Conservation (phyloP, 257 asterid species). For the Solanum etuberosum region DNA sequence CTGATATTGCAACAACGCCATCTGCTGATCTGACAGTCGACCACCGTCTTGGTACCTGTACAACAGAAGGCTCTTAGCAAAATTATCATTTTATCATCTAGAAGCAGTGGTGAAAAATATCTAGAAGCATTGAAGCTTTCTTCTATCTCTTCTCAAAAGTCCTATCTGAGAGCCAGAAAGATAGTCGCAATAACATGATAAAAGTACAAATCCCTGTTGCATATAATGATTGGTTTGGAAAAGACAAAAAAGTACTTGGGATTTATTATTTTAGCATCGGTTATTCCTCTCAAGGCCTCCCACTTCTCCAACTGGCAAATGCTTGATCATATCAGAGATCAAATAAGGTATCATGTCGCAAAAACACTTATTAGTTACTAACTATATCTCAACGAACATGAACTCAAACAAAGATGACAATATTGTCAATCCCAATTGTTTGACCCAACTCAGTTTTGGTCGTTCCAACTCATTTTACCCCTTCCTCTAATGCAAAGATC, state of each 20-base stretch:
- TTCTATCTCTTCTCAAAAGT: neutral
- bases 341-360: neutral
- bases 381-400: neutral
- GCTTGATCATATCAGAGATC: neutral
- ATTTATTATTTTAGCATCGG: neutral
- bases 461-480: neutral
- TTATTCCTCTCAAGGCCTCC: neutral
- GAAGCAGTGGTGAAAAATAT: neutral
- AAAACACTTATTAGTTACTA: neutral
- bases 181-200: neutral
- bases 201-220: neutral
- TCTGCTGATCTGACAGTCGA: slow-evolving; percentile 96
- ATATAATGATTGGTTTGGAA: neutral
- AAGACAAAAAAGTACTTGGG: neutral
- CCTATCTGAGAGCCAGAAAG: neutral
- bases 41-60: slow-evolving; percentile 91
- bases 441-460: neutral
- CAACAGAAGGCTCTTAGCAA: slow-evolving; percentile 1
- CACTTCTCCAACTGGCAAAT: neutral
- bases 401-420: neutral
- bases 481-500: neutral
- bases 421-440: neutral
- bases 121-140: neutral
- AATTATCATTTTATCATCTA: neutral
- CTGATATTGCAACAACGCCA: slow-evolving; percentile 97